Evolutionary conservation across 495 filamentous ascomycete species (phyloP).

Genomic region (Cercophora newfieldiana): DNA sequence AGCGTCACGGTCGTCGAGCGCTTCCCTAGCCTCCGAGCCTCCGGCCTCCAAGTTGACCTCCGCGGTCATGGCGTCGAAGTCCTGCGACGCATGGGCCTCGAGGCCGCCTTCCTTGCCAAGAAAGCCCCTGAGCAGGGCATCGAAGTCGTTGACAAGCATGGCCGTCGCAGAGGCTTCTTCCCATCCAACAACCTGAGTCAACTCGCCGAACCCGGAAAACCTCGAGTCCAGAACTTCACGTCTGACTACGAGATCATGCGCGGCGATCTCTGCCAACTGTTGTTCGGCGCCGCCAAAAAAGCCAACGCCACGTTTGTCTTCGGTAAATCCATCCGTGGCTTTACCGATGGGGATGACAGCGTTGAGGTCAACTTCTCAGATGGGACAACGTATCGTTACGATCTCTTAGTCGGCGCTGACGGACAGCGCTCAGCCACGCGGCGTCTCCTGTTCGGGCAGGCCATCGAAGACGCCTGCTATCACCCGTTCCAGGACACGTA

Average conservation of each 20-base stretch:
- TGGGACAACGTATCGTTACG: slow-evolving; percentile 38
- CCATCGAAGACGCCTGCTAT: slow-evolving; percentile 21
- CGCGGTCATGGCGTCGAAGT: slow-evolving; percentile 48
- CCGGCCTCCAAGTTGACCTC: slow-evolving; percentile 57
- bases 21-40: slow-evolving; percentile 41
- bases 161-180: slow-evolving; percentile 41
- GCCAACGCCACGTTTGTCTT: slow-evolving; percentile 49
- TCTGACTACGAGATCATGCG: slow-evolving; percentile 61
- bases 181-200: slow-evolving; percentile 29
- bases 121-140: slow-evolving; percentile 45
- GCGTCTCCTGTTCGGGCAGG: slow-evolving; percentile 34
- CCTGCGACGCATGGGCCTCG: slow-evolving; percentile 55
- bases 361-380: slow-evolving; percentile 41
- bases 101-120: slow-evolving; percentile 43
- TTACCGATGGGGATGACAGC: slow-evolving; percentile 24
- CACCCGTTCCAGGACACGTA: background rate
- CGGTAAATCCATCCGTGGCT: slow-evolving; percentile 33
- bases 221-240: slow-evolving; percentile 41
- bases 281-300: slow-evolving; percentile 47
- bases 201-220: slow-evolving; percentile 34
- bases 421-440: slow-evolving; percentile 47
- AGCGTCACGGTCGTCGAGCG: slow-evolving; percentile 56
- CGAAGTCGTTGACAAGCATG: slow-evolving; percentile 42
- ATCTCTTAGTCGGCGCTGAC: slow-evolving; percentile 54
- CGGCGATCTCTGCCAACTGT: slow-evolving; percentile 49